These are phyloP conservation scores for Aureobasidium subglaciale DNA, from an alignment of 2,329 filamentous ascomycete species.

Conservation along the genomic window DNA sequence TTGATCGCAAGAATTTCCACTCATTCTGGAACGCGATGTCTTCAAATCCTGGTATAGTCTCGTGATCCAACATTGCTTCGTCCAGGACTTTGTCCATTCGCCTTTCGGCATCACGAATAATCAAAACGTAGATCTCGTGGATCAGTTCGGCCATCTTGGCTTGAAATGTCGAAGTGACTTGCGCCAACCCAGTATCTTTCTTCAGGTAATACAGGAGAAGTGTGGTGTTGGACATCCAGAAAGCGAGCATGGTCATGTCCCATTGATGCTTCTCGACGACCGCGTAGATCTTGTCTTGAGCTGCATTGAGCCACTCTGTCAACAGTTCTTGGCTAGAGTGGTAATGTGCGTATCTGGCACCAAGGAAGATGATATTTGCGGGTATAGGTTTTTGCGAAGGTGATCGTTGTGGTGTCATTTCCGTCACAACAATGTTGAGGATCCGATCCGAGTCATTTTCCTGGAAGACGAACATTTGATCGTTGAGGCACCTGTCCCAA, in stretches of 20 bases:
- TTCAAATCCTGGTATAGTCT: conserved; percentile 95
- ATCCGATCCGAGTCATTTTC: conserved; percentile 87
- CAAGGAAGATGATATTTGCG: conserved; percentile 93
- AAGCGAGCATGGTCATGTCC: conserved; percentile 99
- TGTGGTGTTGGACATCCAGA: conserved; percentile 98
- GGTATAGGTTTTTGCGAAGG: conserved; percentile 97
- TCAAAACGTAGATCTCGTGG: conserved; percentile 97
- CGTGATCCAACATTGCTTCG: conserved; percentile 89
- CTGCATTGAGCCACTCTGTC: conserved; percentile 69
- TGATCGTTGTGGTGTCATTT: conserved; percentile 93
- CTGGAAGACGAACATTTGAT: conserved; percentile 99
- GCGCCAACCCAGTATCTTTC: conserved; percentile 77
- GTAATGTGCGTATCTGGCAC: conserved; percentile 92
- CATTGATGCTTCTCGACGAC: conserved; percentile 94
- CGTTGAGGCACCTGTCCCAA: conserved; percentile 88
- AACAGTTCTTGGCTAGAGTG: conserved; percentile 83
- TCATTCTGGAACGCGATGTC: conserved; percentile 97
- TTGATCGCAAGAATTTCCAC: conserved; percentile 94
- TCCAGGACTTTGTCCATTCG: conserved; percentile 95
- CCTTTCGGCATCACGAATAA: conserved; percentile 90
- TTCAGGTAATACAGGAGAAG: conserved; percentile 93
- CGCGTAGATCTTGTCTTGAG: conserved; percentile 94
- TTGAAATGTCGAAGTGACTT: conserved; percentile 81
- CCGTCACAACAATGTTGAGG: conserved; percentile 90
- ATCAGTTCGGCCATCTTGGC: conserved; percentile 88